Evolutionary conservation across 2,329 filamentous ascomycete genomes (phyloP), one percentile per base, ranked within the genome.

Genomic region (Falciphora oryzae): DNA sequence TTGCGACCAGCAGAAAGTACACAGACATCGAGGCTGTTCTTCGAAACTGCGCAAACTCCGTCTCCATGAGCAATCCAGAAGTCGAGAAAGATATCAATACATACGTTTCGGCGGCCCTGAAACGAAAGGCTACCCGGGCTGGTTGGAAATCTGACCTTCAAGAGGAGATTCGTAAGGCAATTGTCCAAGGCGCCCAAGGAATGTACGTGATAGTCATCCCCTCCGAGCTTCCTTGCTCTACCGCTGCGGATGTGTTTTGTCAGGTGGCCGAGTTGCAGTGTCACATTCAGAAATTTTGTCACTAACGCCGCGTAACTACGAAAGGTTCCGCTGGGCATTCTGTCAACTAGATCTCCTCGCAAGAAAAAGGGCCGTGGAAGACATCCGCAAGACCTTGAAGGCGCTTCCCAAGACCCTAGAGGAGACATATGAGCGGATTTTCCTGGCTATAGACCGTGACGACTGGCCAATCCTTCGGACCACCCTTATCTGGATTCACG

Each of bases 1-100:
- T 75, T 14, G 68, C 71, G 56, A 74, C 73, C 5, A 74, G 73
- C 53, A 72, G 73, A 1, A 66, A 71, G 14, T 73, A 75, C 28
- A 35, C 58, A 3, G 73, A 75, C 29, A 74, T 75, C 28, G 57
- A 65, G 27, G 63, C 62, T 2, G 38, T 38, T 5, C 68, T 74
- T 50, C 32, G 11, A 5, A 13, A 1, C 10, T 65, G 44, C 8
- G 68, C 65, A 22, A 28, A 31, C 22, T 28, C 64, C n/a, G 65
- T 73, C 14, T 71, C 71, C 1, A 75, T 74, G 72, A 65, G 64
- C 1, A 74, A 75, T 61, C 13, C 35, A 3, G 65, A 69, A 1
- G 69, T 75, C 16, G 65, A 68, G 56, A 64, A 67, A 3, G 73
- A 72, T 25, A 73, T 75, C 64, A 3, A 53, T 8, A 27, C 4